Evolutionary conservation across 371 early-diverging fungal species (phyloP).

Genomic region (Capillidium rhysosporum): DNA sequence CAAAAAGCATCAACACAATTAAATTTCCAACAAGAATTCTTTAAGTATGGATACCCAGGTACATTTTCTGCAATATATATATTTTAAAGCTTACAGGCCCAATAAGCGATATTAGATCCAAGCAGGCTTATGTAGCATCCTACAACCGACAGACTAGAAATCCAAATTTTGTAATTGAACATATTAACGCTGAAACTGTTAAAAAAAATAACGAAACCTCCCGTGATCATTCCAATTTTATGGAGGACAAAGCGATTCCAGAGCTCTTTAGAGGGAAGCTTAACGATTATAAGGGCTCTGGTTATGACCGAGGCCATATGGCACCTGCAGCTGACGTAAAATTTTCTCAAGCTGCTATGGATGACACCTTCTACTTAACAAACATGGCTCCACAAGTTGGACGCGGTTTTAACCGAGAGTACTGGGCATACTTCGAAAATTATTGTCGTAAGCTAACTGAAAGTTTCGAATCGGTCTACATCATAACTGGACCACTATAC

Average conservation of each 20-base stretch:
- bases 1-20: too few species aligned
- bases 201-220: conserved; percentile 26
- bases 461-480: conserved; percentile 46
- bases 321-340: conserved; percentile 68
- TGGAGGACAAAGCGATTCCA: conserved; percentile 42
- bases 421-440: conserved; percentile 65
- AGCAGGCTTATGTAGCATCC: conserved; percentile 27
- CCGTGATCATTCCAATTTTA: conserved; percentile 42
- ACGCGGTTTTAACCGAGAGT: conserved; percentile 60
- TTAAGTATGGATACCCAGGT: conserved; percentile 8
- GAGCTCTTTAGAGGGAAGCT: conserved; percentile 40
- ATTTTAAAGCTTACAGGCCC: neutral
- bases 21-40: neutral
- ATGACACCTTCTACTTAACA: conserved; percentile 55
- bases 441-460: conserved; percentile 45
- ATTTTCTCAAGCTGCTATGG: conserved; percentile 39
- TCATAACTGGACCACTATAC: conserved; percentile 62
- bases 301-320: conserved; percentile 72
- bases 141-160: conserved; percentile 60
- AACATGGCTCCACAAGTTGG: conserved; percentile 74
- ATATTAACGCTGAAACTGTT: conserved; percentile 45
- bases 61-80: neutral
- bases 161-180: conserved; percentile 68
- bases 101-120: conserved; percentile 1
- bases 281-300: conserved; percentile 42